phyloP scores from a whole-genome alignment of 345 rosid genomes.

The Lumnitzera racemosa region DNA sequence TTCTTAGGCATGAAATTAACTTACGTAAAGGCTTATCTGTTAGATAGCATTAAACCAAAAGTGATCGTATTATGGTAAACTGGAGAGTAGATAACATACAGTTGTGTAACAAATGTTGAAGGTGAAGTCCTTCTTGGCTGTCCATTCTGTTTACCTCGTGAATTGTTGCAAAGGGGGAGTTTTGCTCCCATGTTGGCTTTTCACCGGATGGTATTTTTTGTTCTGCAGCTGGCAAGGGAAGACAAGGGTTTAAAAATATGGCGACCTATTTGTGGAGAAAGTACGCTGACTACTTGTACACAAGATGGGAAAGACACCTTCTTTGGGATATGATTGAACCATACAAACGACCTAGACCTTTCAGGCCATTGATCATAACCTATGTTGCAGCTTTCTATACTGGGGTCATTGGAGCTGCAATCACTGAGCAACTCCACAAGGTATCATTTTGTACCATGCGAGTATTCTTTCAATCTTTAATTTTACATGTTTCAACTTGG shows the following conservation, averaged over 20 bases:
- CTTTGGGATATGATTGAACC: slow-evolving; percentile 90
- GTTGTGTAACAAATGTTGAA: too few relatives aligned
- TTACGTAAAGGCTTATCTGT: too few relatives aligned
- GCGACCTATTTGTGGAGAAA: slow-evolving; percentile 82
- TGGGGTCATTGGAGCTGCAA: slow-evolving; percentile 72
- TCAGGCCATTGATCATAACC: slow-evolving; percentile 57
- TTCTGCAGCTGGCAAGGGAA: too few relatives aligned
- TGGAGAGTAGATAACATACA: too few relatives aligned
- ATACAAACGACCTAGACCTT: slow-evolving; percentile 72
- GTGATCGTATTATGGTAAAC: too few relatives aligned
- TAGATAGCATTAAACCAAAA: too few relatives aligned
- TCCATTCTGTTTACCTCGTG: too few relatives aligned
- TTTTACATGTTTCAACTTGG: background rate
- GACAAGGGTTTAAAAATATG: slow-evolving; percentile 11
- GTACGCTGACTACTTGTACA: slow-evolving; percentile 67
- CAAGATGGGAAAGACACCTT: slow-evolving; percentile 64
- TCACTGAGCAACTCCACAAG: slow-evolving; percentile 87
- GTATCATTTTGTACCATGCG: slow-evolving; percentile 15
- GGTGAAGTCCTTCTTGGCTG: too few relatives aligned
- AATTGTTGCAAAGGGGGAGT: too few relatives aligned
- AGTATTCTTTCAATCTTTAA: background rate
- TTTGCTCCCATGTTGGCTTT: too few relatives aligned
- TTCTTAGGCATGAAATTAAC: too few relatives aligned
- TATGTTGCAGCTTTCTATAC: slow-evolving; percentile 85
- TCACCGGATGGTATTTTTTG: too few relatives aligned